Conservation (phyloP, 2,329 filamentous ascomycete genomes). For the Ophiobolus disseminans region DNA sequence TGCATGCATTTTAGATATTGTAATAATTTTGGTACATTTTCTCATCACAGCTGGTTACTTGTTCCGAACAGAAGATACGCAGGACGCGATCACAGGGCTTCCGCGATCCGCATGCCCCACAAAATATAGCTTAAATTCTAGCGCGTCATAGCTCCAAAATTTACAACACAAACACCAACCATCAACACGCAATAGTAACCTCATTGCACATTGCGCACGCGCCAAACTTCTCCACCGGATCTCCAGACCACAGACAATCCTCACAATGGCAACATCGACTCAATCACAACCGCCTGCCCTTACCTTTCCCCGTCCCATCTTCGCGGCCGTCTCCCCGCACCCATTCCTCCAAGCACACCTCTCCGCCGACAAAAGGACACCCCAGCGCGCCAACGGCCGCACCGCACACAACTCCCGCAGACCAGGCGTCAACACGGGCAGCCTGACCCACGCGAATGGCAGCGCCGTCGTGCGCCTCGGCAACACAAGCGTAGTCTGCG, state of each 20-base stretch:
- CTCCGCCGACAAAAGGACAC: constrained; percentile 63
- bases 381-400: constrained; percentile 83
- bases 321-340: constrained; percentile 87
- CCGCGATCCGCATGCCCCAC: constrained; percentile 22
- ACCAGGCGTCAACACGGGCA: constrained; percentile 80
- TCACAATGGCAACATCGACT: constrained; percentile 32
- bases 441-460: constrained; percentile 86
- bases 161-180: constrained; percentile 16
- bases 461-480: constrained; percentile 87
- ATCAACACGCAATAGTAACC: too few species aligned
- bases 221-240: background rate
- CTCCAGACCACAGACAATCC: background rate
- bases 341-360: constrained; percentile 91
- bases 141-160: constrained; percentile 37
- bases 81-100: too few species aligned
- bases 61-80: too few species aligned
- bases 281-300: constrained; percentile 42
- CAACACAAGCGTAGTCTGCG: constrained; percentile 93
- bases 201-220: too few species aligned
- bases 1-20: too few species aligned
- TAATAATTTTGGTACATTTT: too few species aligned
- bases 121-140: constrained; percentile 21
- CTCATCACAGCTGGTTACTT: too few species aligned
- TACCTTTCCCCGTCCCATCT: constrained; percentile 70
- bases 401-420: constrained; percentile 71